Evolutionary conservation across 768 basidiomycete genomes (phyloP), one percentile per base, ranked within the genome.

Genomic region (Macrolepiota dolichaula): DNA sequence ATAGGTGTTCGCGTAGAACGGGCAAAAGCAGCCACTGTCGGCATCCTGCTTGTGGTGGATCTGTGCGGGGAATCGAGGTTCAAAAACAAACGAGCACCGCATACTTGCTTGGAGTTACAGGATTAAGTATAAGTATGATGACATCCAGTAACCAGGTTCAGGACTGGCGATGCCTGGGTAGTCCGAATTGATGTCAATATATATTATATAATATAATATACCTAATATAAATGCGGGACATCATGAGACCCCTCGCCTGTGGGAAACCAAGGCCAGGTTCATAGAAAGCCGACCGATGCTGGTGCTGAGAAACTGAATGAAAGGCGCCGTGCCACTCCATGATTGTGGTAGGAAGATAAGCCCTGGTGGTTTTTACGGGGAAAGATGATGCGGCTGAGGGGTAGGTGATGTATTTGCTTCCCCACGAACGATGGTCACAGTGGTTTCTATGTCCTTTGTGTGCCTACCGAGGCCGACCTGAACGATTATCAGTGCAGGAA

Each of bases 391-490:
- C 29, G 29, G 15, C 19, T 44, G 7, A n/a, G 42, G n/a, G 19
- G 17, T 44, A 17, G 17, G 42, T 17, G 15, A 6, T 9, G 42
- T 7, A 44, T 3, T 15, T 7, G 19, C 15, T 17, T 44, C 42
- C 19, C 47, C 25, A 12, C 22, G 47, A 19, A 27, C 47, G 13
- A 49, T 49, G 7, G 47, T 11, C 5, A 49, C 44, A 2, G 55
- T 57, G 10, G 42, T 47, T 35, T 49, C 55, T 1, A 57, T 29
- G 46, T 35, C 29, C 4, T 12, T 37, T 4, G 25, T 47, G 12
- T 57, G 55, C 29, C 55, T 44, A n/a, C 55, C 42, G n/a, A 49
- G 29, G 2, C 55, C 55, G 29, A 57, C 27, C 35, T 49, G 55
- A 12, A 57, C 55, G 22, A 57, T 57, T 15, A 57, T 57, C 11